Evolutionary conservation across 345 rosid genomes (phyloP), one percentile per base, ranked within the genome.

Genomic region (Acer saccharum): DNA sequence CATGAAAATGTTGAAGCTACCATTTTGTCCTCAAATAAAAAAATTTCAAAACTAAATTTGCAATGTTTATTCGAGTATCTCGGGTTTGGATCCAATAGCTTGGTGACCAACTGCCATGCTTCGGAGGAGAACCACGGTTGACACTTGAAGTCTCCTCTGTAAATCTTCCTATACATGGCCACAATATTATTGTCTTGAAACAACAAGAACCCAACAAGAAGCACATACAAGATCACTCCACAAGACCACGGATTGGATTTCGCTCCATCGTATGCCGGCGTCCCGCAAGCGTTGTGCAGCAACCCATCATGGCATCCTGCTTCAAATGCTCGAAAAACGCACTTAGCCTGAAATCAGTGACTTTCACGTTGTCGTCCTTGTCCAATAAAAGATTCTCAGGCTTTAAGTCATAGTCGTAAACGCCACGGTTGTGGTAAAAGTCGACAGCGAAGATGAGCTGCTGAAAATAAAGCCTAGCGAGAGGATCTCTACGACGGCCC

Each of bases 181-280:
- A 95, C 88, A 11, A 95, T 77, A 39, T 93, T 95, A 39, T 91
- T 94, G 10, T 93, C 97, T 29, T 93, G 97, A 71, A 95, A 92
- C 0, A 98, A 98, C 63, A 95, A 73, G 79, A 89, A 93, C 1
- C 99, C 99, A 6, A 97, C 97, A 6, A 95, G 91, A 7, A 95
- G 91, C 63, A 25, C 27, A 25, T 25, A 93, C 4, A 95, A 87
- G 32, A 95, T 90, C 7, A 95, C 99, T 11, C 99, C 99, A 58
- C 99, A 95, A 5, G 99, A 93, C 99, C 98, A 95, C 10, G 92
- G 77, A 81, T 95, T 98, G 2, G 98, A 94, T 69, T 88, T 95
- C 0, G 99, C 89, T 0, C 98, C 98, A 50, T 93, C 97, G n/a
- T 93, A 95, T 0, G 98, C 95, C 29, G 97, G 98, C 0, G 98